Base-by-base conservation (phyloP, 768 basidiomycete genomes). In the Podaxis sp. region DNA sequence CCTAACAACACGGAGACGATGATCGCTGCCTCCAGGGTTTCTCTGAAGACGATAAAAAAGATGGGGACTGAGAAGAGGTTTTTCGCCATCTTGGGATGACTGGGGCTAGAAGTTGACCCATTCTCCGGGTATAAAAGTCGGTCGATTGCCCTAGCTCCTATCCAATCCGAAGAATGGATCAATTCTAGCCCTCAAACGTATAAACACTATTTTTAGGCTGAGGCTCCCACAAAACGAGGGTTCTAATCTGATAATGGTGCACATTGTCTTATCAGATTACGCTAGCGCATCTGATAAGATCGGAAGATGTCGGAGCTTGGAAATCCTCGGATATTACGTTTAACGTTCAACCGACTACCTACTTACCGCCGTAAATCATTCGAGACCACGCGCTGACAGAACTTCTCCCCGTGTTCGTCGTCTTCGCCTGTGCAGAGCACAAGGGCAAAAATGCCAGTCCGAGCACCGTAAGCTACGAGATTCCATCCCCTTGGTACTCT, bases 21-120 rank as follows among this genome's bases (percentile, higher is more conserved):
- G 79, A 98, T 90, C 48, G 87, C 87, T 3, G 94, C 92, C 80
- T 97, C 95, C 66, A 97, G 83, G 4, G 93, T 91, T 83, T 97
- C 95, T 72, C 95, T 86, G 75, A 96, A 95, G 77, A 96, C 87
- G 77, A 97, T 95, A 84, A 98, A 95, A 81, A 95, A 97, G 68
- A 98, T 94, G 70, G 94, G 87, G 61, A 96, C 84, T 63, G 91
- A 92, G 77, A 97, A 97, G 60, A 95, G 77, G 70, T 87, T 84
- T 65, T 83, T 83, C 17, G 82, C 78, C 92, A 94, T 93, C 61
- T 67, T 69, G 36, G 26, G 40, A 22, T 13, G 15, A 38, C 61
- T 44, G 38, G 61, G 12, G 44, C 19, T 13, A 39, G 22, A 26
- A 62, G 53, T 12, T 12, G 28, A 9, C 13, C 58, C 30, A 36